Evolutionary conservation across 306 rosid genomes (phyloP).

Genomic region (Gleditsia sinensis): DNA sequence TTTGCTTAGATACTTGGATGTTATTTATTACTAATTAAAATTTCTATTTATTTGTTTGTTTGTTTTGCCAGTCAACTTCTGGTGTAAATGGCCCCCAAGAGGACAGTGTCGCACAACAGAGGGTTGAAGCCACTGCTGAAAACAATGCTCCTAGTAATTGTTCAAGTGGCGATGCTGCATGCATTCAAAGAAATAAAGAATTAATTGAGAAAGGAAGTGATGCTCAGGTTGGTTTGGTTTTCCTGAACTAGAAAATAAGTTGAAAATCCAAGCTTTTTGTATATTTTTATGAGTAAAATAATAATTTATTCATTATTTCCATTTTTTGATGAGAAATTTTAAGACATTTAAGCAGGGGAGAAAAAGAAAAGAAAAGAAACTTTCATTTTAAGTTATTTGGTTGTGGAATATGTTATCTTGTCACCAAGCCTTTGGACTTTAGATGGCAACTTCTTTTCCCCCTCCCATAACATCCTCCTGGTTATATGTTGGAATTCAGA

Average conservation of each 20-base stretch:
- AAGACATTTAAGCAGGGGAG: background rate
- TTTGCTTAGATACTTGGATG: background rate
- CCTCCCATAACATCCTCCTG: background rate
- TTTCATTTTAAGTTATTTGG: no score
- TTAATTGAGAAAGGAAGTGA: constrained; percentile 82
- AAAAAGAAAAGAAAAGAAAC: no score
- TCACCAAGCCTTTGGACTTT: background rate
- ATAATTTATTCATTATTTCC: background rate
- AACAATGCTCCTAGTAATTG: constrained; percentile 72
- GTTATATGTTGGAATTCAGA: background rate
- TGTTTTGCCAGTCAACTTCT: constrained; percentile 54
- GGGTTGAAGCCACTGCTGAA: constrained; percentile 79
- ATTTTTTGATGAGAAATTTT: background rate
- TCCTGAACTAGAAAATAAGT: constrained; percentile 4
- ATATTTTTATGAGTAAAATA: background rate
- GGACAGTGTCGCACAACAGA: constrained; percentile 61
- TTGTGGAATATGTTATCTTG: no score
- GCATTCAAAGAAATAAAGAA: constrained; percentile 59
- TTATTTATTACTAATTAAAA: constrained; percentile 11
- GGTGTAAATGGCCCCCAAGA: constrained; percentile 52
- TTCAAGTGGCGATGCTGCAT: constrained; percentile 64
- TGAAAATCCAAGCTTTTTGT: background rate
- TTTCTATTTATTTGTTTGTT: constrained; percentile 21
- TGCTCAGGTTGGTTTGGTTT: constrained; percentile 79
- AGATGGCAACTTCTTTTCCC: background rate